Evolutionary conservation across 495 filamentous ascomycete species (phyloP).

Genomic region (Neurospora cerealis): DNA sequence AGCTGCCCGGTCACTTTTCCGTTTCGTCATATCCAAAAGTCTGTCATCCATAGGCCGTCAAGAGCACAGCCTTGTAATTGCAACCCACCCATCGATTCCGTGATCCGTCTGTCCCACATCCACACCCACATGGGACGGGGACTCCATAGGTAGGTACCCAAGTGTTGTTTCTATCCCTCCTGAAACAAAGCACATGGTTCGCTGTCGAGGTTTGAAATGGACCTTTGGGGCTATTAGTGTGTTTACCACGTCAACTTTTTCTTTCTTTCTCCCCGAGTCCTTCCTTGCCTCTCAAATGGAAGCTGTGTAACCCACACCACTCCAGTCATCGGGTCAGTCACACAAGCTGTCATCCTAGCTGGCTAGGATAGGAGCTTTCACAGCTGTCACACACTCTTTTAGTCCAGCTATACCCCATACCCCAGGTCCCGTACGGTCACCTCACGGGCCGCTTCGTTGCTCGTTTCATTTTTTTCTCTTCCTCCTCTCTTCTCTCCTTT

Average conservation of each 20-base stretch:
- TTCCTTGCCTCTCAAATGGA: not conserved
- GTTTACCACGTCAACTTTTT: not conserved
- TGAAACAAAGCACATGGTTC: not conserved
- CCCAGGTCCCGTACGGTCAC: not conserved
- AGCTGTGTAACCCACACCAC: not conserved
- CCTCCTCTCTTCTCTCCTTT: not conserved
- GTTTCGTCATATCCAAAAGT: not conserved
- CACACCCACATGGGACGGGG: not conserved
- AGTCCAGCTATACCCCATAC: not conserved
- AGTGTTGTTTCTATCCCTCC: not conserved
- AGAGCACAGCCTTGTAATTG: not conserved
- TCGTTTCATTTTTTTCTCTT: not conserved
- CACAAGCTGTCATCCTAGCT: not conserved
- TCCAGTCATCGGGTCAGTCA: not conserved
- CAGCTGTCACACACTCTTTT: not conserved
- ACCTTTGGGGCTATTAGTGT: no score
- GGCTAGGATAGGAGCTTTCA: constrained; percentile 1
- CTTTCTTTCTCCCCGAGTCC: not conserved
- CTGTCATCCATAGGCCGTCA: not conserved
- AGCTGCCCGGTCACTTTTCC: not conserved
- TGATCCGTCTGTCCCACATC: not conserved
- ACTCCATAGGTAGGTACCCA: not conserved
- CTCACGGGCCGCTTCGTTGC: not conserved
- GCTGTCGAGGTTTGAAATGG: not conserved
- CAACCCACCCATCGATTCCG: not conserved